Evolutionary conservation across 495 filamentous ascomycete species (phyloP).

Genomic region (Penicillium soppii): DNA sequence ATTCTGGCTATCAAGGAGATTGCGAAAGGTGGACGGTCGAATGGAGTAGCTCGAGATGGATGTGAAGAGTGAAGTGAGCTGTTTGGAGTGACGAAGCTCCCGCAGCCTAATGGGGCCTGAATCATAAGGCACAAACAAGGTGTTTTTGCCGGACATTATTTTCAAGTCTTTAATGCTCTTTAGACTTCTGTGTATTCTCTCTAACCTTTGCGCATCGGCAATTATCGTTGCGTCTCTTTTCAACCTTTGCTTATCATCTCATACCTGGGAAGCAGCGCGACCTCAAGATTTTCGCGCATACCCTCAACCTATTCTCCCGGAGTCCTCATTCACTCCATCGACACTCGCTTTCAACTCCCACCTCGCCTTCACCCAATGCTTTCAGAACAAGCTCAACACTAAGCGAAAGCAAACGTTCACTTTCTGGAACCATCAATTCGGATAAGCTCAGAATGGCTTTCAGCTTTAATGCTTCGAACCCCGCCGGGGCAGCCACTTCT

Average conservation of each 20-base stretch:
- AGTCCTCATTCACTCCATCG: slow-evolving; percentile 43
- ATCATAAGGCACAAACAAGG: slow-evolving; percentile 26
- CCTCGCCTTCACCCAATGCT: slow-evolving; percentile 40
- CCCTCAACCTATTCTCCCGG: slow-evolving; percentile 37
- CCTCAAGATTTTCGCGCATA: slow-evolving; percentile 43
- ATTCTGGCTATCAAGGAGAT: slow-evolving; percentile 5
- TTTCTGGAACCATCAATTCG: slow-evolving; percentile 34
- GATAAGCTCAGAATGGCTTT: slow-evolving; percentile 67
- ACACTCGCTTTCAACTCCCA: slow-evolving; percentile 40
- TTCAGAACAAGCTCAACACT: slow-evolving; percentile 27
- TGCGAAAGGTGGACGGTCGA: slow-evolving; percentile 14
- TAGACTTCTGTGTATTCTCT: slow-evolving; percentile 1
- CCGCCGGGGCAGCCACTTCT: slow-evolving; percentile 29
- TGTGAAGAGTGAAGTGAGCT: slow-evolving; percentile 25
- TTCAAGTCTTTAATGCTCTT: slow-evolving; percentile 17
- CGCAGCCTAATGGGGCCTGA: slow-evolving; percentile 40
- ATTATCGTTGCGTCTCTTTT: slow-evolving; percentile 6
- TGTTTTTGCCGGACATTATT: slow-evolving; percentile 37
- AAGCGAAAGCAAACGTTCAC: slow-evolving; percentile 39
- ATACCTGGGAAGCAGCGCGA: slow-evolving; percentile 20
- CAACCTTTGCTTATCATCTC: slow-evolving; percentile 16
- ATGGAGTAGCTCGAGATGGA: slow-evolving; percentile 21
- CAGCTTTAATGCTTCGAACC: slow-evolving; percentile 43
- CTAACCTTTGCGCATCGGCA: slow-evolving; percentile 8
- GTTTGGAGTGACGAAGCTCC: slow-evolving; percentile 47